Evolutionary conservation across 2,329 filamentous ascomycete genomes (phyloP).

Genomic region (Cytospora mali): DNA sequence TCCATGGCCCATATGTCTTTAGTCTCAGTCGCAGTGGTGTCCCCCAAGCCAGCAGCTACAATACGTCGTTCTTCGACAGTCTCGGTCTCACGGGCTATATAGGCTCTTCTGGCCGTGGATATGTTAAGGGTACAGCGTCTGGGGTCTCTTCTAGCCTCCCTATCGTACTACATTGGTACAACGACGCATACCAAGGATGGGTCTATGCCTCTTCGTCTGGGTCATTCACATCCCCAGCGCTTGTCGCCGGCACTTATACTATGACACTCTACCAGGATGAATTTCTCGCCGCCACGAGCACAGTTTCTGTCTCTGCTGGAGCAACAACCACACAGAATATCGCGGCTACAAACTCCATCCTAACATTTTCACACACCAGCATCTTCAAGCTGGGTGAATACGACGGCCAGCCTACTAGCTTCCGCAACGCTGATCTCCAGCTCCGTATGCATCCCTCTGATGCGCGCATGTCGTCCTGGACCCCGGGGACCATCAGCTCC

Average conservation of each 20-base stretch:
- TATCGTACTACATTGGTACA: conserved; percentile 61
- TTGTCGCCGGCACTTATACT: conserved; percentile 63
- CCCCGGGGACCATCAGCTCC: conserved; percentile 59
- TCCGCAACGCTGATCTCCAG: conserved; percentile 68
- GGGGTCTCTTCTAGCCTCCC: conserved; percentile 52
- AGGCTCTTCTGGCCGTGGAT: conserved; percentile 50
- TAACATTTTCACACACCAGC: conserved; percentile 50
- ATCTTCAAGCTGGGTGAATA: conserved; percentile 68
- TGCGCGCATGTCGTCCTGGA: conserved; percentile 64
- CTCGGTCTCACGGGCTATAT: conserved; percentile 58
- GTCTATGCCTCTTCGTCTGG: conserved; percentile 49
- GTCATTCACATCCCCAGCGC: conserved; percentile 56
- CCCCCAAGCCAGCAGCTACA: conserved; percentile 45
- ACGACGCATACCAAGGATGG: conserved; percentile 61
- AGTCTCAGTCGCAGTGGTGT: conserved; percentile 55
- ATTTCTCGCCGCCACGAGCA: conserved; percentile 54
- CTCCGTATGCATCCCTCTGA: conserved; percentile 71
- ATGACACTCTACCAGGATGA: conserved; percentile 64
- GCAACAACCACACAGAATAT: conserved; percentile 54
- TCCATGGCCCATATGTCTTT: conserved; percentile 62
- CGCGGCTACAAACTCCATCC: conserved; percentile 49
- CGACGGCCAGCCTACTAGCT: conserved; percentile 65
- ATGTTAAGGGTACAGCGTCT: conserved; percentile 55
- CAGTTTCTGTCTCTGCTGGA: conserved; percentile 55
- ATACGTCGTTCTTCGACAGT: conserved; percentile 58